Conservation (phyloP, 305 asterid species). For the Fraxinus dipetala region DNA sequence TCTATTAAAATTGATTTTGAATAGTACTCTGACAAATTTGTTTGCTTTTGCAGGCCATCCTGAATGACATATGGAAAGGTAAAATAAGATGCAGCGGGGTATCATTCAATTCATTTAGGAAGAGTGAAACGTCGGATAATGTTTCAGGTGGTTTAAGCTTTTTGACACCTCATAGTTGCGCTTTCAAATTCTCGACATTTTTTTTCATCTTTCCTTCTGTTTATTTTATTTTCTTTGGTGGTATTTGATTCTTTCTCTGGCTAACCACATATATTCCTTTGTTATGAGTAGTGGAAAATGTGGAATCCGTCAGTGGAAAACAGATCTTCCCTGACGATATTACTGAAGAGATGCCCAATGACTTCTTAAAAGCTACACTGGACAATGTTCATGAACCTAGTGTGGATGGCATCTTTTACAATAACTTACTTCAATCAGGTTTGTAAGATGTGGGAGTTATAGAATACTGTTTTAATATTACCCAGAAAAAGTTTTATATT, state of each 20-base stretch:
- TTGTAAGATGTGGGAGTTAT: conserved; percentile 27
- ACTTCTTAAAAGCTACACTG: conserved; percentile 28
- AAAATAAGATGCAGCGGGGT: conserved; percentile 68
- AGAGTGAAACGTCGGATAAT: conserved; percentile 53
- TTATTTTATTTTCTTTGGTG: background rate
- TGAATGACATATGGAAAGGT: conserved; percentile 74
- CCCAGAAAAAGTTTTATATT: conserved; percentile 8
- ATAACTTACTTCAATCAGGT: conserved; percentile 36
- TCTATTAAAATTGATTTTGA: conserved; percentile 20
- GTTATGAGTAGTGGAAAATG: conserved; percentile 44
- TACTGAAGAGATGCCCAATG: conserved; percentile 37
- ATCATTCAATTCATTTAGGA: conserved; percentile 47
- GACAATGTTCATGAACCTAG: conserved; percentile 32
- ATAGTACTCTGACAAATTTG: conserved; percentile 19
- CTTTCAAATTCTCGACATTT: background rate
- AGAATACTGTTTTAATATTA: conserved; percentile 9
- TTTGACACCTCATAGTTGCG: background rate
- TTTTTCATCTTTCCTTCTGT: background rate
- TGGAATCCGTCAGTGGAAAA: conserved; percentile 42
- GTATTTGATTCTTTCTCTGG: conserved; percentile 7
- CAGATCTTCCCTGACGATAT: conserved; percentile 32
- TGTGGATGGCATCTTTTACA: conserved; percentile 30
- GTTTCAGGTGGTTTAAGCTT: conserved; percentile 49
- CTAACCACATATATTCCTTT: background rate
- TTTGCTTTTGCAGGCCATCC: conserved; percentile 44